phyloP scores from a whole-genome alignment of 2,329 filamentous ascomycete genomes.

The Nigrograna mackinnonii region DNA sequence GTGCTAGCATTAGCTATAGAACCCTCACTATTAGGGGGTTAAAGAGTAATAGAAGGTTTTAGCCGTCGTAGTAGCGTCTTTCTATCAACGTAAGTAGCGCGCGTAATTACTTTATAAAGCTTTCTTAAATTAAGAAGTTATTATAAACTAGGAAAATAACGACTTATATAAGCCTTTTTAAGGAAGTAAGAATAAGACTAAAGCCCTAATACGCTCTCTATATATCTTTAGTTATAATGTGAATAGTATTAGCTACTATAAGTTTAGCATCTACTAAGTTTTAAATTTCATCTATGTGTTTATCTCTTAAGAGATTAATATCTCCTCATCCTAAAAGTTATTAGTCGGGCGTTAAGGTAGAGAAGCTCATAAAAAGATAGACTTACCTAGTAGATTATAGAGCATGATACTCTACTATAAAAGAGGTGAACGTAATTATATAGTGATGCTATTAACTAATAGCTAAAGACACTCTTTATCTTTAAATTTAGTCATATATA shows the following conservation, averaged over 20 bases:
- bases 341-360: not conserved
- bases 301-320: constrained; percentile 15
- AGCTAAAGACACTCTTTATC: constrained; percentile 19
- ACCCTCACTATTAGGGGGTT: too few relatives aligned
- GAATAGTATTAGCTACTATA: constrained; percentile 20
- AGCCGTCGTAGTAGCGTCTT: too few relatives aligned
- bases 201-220: too few relatives aligned
- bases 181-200: too few relatives aligned
- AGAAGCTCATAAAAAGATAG: not conserved
- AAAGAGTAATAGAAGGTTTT: too few relatives aligned
- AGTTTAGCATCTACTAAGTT: constrained; percentile 20
- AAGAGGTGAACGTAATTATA: constrained; percentile 15
- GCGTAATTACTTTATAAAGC: too few relatives aligned
- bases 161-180: too few relatives aligned
- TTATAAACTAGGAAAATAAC: too few relatives aligned
- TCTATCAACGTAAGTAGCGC: too few relatives aligned
- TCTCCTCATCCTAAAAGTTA: constrained; percentile 22
- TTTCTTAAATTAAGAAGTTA: too few relatives aligned
- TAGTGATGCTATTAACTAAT: constrained; percentile 18
- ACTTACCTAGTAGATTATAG: constrained; percentile 24
- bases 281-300: constrained; percentile 21
- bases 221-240: constrained; percentile 18
- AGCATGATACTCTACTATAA: constrained; percentile 16
- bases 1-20: too few relatives aligned
- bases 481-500: constrained; percentile 19